Evolutionary conservation across 371 early-diverging fungal genomes (phyloP).

Genomic region (Nematocida minor): DNA sequence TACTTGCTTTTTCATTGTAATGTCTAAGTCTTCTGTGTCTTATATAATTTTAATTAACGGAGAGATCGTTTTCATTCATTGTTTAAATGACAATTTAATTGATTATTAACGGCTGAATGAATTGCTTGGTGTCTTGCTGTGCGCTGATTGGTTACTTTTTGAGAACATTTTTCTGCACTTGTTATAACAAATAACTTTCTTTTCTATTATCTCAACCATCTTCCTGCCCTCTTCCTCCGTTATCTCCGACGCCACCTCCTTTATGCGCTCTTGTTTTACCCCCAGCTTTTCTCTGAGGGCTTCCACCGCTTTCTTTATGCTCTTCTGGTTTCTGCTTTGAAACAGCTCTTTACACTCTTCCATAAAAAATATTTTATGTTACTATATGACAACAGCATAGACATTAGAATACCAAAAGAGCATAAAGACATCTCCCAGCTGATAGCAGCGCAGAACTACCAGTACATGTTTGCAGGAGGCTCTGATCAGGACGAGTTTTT

Average conservation of each 20-base stretch:
- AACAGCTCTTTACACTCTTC: slow-evolving; percentile 43
- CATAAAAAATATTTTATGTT: slow-evolving; percentile 47
- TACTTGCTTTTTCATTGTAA: slow-evolving; percentile 26
- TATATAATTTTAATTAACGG: slow-evolving; percentile 17
- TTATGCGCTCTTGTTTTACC: slow-evolving; percentile 13
- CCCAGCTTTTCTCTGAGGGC: slow-evolving; percentile 17
- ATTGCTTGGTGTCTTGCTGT: neutral
- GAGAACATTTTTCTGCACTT: slow-evolving; percentile 22
- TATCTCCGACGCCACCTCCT: neutral
- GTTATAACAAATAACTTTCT: slow-evolving; percentile 6
- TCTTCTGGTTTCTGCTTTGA: neutral
- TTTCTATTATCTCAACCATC: slow-evolving; percentile 21
- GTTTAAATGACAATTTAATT: neutral
- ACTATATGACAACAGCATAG: slow-evolving; percentile 32
- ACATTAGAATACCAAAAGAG: slow-evolving; percentile 30
- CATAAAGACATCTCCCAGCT: slow-evolving; percentile 34
- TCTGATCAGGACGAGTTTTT: slow-evolving; percentile 19
- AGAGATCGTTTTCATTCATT: neutral
- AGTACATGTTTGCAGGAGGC: slow-evolving; percentile 46
- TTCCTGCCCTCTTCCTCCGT: slow-evolving; percentile 11
- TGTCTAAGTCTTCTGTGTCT: neutral
- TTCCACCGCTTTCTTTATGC: neutral
- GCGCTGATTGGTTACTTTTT: neutral
- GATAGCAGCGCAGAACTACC: slow-evolving; percentile 38
- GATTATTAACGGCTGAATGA: neutral